phyloP scores from a whole-genome alignment of 805 yeast genomes.

The Diddensiella caesifluorescens region DNA sequence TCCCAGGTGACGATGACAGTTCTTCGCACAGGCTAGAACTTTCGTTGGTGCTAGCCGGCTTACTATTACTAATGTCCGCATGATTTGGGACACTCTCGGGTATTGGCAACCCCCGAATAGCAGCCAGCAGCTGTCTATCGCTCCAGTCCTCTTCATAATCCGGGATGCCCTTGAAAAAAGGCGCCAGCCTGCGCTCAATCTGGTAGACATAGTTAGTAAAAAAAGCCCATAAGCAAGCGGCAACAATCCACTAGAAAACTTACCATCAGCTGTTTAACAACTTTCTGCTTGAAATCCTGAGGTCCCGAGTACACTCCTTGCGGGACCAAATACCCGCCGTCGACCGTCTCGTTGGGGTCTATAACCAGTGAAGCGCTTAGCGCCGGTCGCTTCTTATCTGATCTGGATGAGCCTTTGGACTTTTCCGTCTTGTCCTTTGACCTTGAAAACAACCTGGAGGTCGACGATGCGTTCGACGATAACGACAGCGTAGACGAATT shows the following conservation, averaged over 20 bases:
- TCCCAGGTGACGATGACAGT: not conserved
- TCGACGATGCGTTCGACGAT: not conserved
- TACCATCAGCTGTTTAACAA: constrained; percentile 63
- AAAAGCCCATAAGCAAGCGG: constrained; percentile 1
- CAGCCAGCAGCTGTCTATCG: constrained; percentile 56
- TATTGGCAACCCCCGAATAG: constrained; percentile 28
- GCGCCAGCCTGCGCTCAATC: constrained; percentile 68
- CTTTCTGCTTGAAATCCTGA: constrained; percentile 65
- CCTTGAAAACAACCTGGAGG: not conserved
- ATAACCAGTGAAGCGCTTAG: constrained; percentile 18
- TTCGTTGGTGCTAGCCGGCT: not conserved
- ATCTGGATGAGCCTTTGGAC: too few species aligned
- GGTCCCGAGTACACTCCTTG: constrained; percentile 77
- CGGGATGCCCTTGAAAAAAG: constrained; percentile 85
- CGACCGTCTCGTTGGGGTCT: constrained; percentile 58
- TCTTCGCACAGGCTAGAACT: constrained; percentile 2
- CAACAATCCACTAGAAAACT: constrained; percentile 4
- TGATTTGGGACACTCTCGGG: constrained; percentile 15
- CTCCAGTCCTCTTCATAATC: constrained; percentile 71
- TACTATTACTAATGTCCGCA: constrained; percentile 7
- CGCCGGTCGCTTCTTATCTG: not conserved
- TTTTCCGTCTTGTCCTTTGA: not conserved
- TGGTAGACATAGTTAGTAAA: constrained; percentile 2
- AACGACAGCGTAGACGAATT: not conserved
- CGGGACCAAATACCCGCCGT: constrained; percentile 92